Conservation (phyloP, 768 basidiomycete genomes). For the Chlorophyllum brunneum region DNA sequence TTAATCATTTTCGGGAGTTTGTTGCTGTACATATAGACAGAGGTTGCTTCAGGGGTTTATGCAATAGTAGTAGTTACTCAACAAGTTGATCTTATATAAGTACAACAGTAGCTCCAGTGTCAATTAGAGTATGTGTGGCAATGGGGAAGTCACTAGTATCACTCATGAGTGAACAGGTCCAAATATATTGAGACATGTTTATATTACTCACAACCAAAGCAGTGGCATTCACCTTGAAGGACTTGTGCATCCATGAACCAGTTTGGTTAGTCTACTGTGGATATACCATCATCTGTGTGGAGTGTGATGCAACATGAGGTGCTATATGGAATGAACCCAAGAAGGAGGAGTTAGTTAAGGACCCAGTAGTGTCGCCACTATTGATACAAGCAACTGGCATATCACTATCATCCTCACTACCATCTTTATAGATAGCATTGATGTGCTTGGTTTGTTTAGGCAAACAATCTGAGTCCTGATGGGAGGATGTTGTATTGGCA, state of each 20-base stretch:
- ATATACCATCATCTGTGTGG: not conserved
- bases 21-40: conserved; percentile 9
- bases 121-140: conserved; percentile 25
- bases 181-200: not conserved
- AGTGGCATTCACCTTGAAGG: no score
- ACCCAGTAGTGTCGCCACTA: not conserved
- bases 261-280: not conserved
- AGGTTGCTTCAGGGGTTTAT: conserved; percentile 11
- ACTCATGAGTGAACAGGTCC: not conserved
- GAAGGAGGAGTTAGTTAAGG: no score
- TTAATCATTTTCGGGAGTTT: not conserved
- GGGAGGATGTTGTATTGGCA: no score
- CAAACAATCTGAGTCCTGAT: not conserved
- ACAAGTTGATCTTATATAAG: conserved; percentile 25
- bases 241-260: no score
- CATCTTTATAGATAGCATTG: not conserved
- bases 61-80: conserved; percentile 6
- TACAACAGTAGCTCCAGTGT: conserved; percentile 27
- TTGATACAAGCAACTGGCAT: not conserved
- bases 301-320: no score
- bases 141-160: no score
- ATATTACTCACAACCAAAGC: not conserved
- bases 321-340: no score
- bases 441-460: not conserved
- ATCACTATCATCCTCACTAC: not conserved